Percentiles rank a stretch among this genome's conserved stretches.
Evolutionary conservation across 1,284 basidiomycete species (phyloP).

Genomic region (Cystobasidium pallidum): DNA sequence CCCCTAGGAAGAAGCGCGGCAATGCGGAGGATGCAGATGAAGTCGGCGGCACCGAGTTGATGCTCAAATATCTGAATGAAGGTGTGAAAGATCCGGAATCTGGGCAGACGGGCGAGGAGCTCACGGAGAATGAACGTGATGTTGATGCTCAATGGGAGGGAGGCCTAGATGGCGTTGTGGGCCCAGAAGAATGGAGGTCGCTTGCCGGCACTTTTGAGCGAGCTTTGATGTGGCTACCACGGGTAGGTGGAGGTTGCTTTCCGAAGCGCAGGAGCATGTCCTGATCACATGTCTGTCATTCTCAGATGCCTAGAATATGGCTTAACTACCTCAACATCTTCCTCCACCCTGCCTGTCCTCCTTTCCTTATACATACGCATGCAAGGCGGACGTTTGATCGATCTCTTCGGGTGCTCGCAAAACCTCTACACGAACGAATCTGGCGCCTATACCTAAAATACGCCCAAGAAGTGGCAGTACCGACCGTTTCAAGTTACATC

Average conservation of each 20-base stretch:
- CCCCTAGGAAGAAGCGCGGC: slow-evolving; percentile 65
- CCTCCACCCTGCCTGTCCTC: slow-evolving; percentile 85
- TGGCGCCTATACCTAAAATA: slow-evolving; percentile 95
- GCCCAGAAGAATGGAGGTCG: slow-evolving; percentile 92
- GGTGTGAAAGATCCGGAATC: slow-evolving; percentile 55
- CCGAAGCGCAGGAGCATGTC: slow-evolving; percentile 29
- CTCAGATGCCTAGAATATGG: slow-evolving; percentile 89
- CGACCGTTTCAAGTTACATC: slow-evolving; percentile 74
- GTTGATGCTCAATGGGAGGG: slow-evolving; percentile 67
- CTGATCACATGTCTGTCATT: slow-evolving; percentile 37
- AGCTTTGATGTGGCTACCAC: slow-evolving; percentile 89
- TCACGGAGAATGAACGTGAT: slow-evolving; percentile 67
- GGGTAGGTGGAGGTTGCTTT: slow-evolving; percentile 62
- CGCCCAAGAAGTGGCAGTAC: slow-evolving; percentile 74
- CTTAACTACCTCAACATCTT: slow-evolving; percentile 88
- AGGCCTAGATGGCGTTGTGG: slow-evolving; percentile 81
- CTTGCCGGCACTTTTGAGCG: slow-evolving; percentile 88
- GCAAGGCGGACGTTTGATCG: slow-evolving; percentile 93
- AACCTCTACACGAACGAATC: slow-evolving; percentile 88
- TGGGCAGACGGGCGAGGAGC: slow-evolving; percentile 76
- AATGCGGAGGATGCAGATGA: slow-evolving; percentile 61
- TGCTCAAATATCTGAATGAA: slow-evolving; percentile 50
- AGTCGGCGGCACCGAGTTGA: slow-evolving; percentile 31
- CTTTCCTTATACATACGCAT: slow-evolving; percentile 81
- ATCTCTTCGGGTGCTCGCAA: slow-evolving; percentile 88